Percentiles rank a stretch among this genome's conserved stretches.
These are phyloP conservation scores for Spatholobus suberectus DNA, from an alignment of 306 rosid species.

Conservation along the genomic window DNA sequence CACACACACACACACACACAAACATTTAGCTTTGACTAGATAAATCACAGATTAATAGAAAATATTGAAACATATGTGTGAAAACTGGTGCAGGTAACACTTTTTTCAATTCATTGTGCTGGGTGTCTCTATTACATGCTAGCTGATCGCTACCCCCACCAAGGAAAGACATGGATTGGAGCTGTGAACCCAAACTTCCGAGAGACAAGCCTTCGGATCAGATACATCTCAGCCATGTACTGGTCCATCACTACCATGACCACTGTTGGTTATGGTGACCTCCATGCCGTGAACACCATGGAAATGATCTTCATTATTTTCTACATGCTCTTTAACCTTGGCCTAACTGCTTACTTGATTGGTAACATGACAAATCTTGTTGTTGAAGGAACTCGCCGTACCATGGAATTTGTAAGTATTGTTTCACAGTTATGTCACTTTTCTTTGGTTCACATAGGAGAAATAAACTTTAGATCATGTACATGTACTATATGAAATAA, in stretches of 20 bases:
- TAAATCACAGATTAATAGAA: background rate
- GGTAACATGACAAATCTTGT: conserved; percentile 98
- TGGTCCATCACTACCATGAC: conserved; percentile 98
- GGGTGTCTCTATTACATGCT: conserved; percentile 87
- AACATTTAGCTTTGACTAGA: background rate
- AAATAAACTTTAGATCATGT: background rate
- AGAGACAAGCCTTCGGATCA: conserved; percentile 67
- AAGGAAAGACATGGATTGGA: conserved; percentile 91
- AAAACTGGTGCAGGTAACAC: conserved; percentile 66
- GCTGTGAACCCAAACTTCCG: conserved; percentile 66
- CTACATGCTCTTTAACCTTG: conserved; percentile 95
- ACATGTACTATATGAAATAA: background rate
- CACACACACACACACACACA: background rate
- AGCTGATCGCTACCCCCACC: conserved; percentile 72
- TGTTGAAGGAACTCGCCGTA: conserved; percentile 93
- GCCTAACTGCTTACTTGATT: conserved; percentile 92
- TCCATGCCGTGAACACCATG: conserved; percentile 79
- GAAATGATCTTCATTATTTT: conserved; percentile 90
- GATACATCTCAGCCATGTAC: conserved; percentile 83
- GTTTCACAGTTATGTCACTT: background rate
- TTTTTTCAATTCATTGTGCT: conserved; percentile 76
- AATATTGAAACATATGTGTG: background rate
- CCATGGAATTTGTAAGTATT: conserved; percentile 90
- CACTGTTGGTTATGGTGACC: conserved; percentile 95
- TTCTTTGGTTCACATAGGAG: background rate